A percentile compares a stretch with the other conserved stretches of the same genome.
Conservation (phyloP, 1,284 basidiomycete species). For the Vanrija sp. region DNA sequence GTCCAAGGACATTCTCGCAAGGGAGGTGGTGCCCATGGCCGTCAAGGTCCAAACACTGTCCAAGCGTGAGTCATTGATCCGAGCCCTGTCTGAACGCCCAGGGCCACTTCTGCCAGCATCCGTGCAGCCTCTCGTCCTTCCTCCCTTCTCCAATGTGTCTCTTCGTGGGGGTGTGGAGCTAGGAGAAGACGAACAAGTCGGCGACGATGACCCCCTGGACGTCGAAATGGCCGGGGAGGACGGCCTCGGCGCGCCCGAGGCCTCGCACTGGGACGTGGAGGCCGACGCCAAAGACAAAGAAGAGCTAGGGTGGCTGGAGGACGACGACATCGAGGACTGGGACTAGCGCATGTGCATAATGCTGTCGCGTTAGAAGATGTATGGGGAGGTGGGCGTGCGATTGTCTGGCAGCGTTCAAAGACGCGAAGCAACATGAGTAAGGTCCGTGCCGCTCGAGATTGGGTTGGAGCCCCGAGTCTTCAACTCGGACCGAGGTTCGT, state of each 20-base stretch:
- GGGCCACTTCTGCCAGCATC: constrained; percentile 32
- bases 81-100: constrained; percentile 5
- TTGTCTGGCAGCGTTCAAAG: no score
- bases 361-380: neutral
- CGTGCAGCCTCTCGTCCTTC: constrained; percentile 27
- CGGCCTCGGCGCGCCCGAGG: constrained; percentile 14
- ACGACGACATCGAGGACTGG: constrained; percentile 20
- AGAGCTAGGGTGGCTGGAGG: constrained; percentile 11
- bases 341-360: neutral
- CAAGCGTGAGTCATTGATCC: neutral
- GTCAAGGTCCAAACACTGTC: constrained; percentile 38
- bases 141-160: constrained; percentile 10
- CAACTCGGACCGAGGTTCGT: no score
- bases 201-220: constrained; percentile 1
- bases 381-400: no score
- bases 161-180: neutral
- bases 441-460: no score
- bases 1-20: constrained; percentile 29
- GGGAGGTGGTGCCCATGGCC: constrained; percentile 45
- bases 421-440: no score
- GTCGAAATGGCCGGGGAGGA: constrained; percentile 11
- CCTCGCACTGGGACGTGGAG: constrained; percentile 6
- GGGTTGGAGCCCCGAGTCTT: no score
- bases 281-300: neutral
- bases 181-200: neutral